Percentiles rank a stretch among this genome's conserved stretches.
These are phyloP conservation scores for Saccharomycopsis guyanensis DNA, from an alignment of 805 yeast genomes.

Conservation along the genomic window DNA sequence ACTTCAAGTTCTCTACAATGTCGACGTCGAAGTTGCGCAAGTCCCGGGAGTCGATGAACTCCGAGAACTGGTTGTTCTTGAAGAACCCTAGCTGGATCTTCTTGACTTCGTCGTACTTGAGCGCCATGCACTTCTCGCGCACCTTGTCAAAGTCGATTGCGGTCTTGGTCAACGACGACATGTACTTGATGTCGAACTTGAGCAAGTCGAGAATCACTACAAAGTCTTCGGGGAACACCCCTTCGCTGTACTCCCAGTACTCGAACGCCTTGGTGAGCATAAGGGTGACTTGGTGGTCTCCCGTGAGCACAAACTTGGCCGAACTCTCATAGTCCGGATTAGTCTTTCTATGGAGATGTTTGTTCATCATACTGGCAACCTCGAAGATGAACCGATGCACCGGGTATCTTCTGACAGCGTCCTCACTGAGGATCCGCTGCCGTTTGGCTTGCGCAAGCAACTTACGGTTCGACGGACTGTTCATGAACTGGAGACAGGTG, in stretches of 20 bases:
- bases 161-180: not conserved
- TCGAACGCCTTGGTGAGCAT: conserved; percentile 8
- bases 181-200: conserved; percentile 9
- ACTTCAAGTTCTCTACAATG: conserved; percentile 8
- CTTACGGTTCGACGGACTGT: not conserved
- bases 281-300: conserved; percentile 1
- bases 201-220: conserved; percentile 2
- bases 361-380: conserved; percentile 6
- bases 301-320: not conserved
- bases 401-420: conserved; percentile 3
- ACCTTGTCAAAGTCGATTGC: conserved; percentile 1
- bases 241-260: conserved; percentile 13
- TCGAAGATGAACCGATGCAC: conserved; percentile 4
- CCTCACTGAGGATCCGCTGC: conserved; percentile 9
- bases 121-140: not conserved
- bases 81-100: conserved; percentile 3
- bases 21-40: conserved; percentile 8
- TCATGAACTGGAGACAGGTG: not conserved
- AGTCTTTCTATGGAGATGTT: conserved; percentile 5
- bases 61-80: conserved; percentile 6
- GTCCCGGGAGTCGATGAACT: not conserved
- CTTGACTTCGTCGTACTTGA: conserved; percentile 2
- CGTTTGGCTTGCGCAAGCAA: conserved; percentile 1
- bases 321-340: conserved; percentile 11
- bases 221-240: not conserved